Conservation (phyloP, 2,329 filamentous ascomycete genomes). For the Cladosporium sp. region DNA sequence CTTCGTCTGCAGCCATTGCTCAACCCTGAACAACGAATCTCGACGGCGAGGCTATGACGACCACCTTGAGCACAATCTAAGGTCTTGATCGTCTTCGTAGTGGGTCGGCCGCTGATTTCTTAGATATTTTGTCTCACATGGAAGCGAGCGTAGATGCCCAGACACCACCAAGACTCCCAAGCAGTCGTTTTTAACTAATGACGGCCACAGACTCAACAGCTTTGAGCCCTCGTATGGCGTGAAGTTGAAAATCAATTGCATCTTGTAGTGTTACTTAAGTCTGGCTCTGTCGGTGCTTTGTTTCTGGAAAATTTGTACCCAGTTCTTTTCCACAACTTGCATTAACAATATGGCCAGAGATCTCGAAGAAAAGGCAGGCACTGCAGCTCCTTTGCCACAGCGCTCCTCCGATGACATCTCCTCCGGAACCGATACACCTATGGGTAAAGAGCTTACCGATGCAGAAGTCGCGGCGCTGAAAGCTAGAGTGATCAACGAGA, state of each 20-base stretch:
- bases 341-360: neutral
- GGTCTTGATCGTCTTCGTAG: too few relatives aligned
- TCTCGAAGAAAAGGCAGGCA: slow-evolving; percentile 3
- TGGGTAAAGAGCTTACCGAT: slow-evolving; percentile 1
- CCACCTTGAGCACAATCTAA: too few relatives aligned
- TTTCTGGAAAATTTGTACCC: neutral
- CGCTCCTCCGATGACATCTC: neutral
- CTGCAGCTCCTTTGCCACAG: neutral
- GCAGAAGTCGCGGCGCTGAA: slow-evolving; percentile 6
- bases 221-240: neutral
- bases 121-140: neutral
- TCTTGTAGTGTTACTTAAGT: neutral
- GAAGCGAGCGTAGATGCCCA: neutral
- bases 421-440: neutral
- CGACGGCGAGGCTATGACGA: too few relatives aligned
- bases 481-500: slow-evolving; percentile 10
- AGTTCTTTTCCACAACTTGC: neutral
- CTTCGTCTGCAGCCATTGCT: neutral
- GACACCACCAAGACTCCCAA: neutral
- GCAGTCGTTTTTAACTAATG: neutral
- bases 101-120: too few relatives aligned
- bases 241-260: neutral
- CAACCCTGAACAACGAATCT: too few relatives aligned
- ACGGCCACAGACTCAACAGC: neutral
- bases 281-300: too few relatives aligned